These are phyloP conservation scores for Brettanomyces nanus DNA, from an alignment of 805 yeast species.

Conservation along the genomic window DNA sequence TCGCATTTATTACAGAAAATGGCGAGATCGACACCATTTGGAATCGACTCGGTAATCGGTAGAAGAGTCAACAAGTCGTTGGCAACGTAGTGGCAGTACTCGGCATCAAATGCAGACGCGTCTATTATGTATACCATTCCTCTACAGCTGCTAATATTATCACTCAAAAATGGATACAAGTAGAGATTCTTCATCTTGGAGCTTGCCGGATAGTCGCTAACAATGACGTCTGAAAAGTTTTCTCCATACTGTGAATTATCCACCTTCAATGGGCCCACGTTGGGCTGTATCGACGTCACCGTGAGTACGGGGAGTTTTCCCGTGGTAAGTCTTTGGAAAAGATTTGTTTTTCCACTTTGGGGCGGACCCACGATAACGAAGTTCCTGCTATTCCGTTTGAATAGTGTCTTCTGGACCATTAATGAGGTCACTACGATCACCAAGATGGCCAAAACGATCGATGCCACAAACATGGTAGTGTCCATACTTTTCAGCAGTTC, in stretches of 20 bases:
- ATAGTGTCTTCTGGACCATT: conserved; percentile 8
- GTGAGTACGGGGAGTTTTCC: conserved; percentile 23
- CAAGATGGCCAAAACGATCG: conserved; percentile 6
- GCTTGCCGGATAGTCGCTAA: conserved; percentile 89
- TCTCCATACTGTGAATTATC: conserved; percentile 19
- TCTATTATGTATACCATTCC: conserved; percentile 79
- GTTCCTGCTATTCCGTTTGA: conserved; percentile 8
- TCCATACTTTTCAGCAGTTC: too few species aligned
- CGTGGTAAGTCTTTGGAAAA: conserved; percentile 14
- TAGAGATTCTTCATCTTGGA: conserved; percentile 57
- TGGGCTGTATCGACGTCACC: conserved; percentile 47
- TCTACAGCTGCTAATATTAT: conserved; percentile 35
- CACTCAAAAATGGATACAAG: conserved; percentile 37
- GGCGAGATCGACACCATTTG: conserved; percentile 64
- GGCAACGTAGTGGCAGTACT: conserved; percentile 45
- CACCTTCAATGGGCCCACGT: conserved; percentile 28
- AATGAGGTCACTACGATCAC: conserved; percentile 7
- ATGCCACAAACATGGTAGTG: not conserved
- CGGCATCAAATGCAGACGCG: conserved; percentile 47
- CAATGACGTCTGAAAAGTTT: conserved; percentile 30
- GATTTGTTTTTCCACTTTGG: conserved; percentile 18
- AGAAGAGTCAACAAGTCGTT: conserved; percentile 52
- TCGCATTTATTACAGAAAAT: conserved; percentile 84
- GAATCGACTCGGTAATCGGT: conserved; percentile 48
- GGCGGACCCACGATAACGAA: conserved; percentile 17